These are phyloP conservation scores for Agaricus sinodeliciosus DNA, from an alignment of 768 basidiomycete species.

Conservation along the genomic window DNA sequence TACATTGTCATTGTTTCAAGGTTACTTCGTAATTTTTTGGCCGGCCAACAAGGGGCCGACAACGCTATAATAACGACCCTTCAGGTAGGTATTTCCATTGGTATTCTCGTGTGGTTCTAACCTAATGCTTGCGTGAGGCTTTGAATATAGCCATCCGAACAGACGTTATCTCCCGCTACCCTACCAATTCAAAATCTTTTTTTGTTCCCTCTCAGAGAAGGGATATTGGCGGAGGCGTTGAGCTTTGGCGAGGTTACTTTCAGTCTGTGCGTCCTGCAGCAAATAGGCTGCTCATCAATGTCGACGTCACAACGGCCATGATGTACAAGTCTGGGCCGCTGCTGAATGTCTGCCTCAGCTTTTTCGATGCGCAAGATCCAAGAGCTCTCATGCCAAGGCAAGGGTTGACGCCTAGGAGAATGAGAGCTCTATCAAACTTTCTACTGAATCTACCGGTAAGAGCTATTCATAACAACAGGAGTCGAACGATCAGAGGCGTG, in stretches of 20 bases:
- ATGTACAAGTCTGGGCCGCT: slow-evolving; percentile 69
- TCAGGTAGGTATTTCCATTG: slow-evolving; percentile 34
- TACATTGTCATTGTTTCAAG: slow-evolving; percentile 27
- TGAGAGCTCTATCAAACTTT: slow-evolving; percentile 37
- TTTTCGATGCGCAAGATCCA: slow-evolving; percentile 28
- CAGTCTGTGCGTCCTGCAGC: slow-evolving; percentile 71
- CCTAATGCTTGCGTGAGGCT: slow-evolving; percentile 34
- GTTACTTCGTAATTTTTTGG: slow-evolving; percentile 54
- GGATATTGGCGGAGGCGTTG: slow-evolving; percentile 55
- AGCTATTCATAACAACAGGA: slow-evolving; percentile 29
- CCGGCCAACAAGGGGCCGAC: slow-evolving; percentile 61
- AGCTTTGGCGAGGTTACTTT: slow-evolving; percentile 78
- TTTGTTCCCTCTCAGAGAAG: slow-evolving; percentile 56
- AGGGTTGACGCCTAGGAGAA: slow-evolving; percentile 48
- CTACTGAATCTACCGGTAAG: slow-evolving; percentile 27
- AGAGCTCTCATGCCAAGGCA: slow-evolving; percentile 25
- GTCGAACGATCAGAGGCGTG: slow-evolving; percentile 54
- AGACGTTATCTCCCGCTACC: slow-evolving; percentile 64
- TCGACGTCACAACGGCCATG: slow-evolving; percentile 75
- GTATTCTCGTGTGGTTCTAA: background rate
- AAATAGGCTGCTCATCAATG: slow-evolving; percentile 63
- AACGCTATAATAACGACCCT: slow-evolving; percentile 59
- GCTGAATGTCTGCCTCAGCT: slow-evolving; percentile 51
- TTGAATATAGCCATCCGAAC: slow-evolving; percentile 78
- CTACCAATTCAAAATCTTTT: slow-evolving; percentile 74